These are phyloP conservation scores for Candida lessepsii DNA, from an alignment of 805 yeast species.

Conservation along the genomic window DNA sequence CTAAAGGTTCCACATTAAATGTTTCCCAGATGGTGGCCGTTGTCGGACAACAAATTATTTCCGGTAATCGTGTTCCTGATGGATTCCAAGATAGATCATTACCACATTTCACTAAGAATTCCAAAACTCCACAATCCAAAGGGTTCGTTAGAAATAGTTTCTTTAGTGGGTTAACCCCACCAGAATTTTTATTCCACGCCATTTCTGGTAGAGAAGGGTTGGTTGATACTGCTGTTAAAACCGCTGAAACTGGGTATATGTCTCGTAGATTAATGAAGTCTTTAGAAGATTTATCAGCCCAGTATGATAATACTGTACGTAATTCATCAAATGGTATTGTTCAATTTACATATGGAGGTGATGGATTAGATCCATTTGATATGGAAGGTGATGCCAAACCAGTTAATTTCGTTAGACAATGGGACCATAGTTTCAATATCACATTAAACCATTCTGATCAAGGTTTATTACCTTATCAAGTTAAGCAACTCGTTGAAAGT, in stretches of 20 bases:
- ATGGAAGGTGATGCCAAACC: constrained; percentile 99
- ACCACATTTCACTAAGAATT: constrained; percentile 94
- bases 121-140: constrained; percentile 96
- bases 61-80: constrained; percentile 99
- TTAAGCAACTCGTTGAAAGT: constrained; percentile 51
- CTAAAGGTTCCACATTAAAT: constrained; percentile 95
- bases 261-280: constrained; percentile 98
- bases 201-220: constrained; percentile 99
- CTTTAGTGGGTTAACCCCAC: constrained; percentile 90
- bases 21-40: constrained; percentile 99
- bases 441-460: constrained; percentile 56
- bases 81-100: constrained; percentile 99
- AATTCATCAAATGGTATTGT: constrained; percentile 96
- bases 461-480: constrained; percentile 70
- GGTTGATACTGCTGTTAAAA: constrained; percentile 98
- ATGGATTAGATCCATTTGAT: constrained; percentile 95
- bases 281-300: constrained; percentile 89
- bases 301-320: constrained; percentile 91
- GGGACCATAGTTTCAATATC: constrained; percentile 86
- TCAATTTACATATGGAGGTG: constrained; percentile 98
- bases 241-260: constrained; percentile 99
- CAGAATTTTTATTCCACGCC: constrained; percentile 97
- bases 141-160: constrained; percentile 97
- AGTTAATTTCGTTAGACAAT: constrained; percentile 87
- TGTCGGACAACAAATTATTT: constrained; percentile 97